These are phyloP conservation scores for Cladophialophora immunda DNA, from an alignment of 2,329 filamentous ascomycete genomes.

Conservation along the genomic window DNA sequence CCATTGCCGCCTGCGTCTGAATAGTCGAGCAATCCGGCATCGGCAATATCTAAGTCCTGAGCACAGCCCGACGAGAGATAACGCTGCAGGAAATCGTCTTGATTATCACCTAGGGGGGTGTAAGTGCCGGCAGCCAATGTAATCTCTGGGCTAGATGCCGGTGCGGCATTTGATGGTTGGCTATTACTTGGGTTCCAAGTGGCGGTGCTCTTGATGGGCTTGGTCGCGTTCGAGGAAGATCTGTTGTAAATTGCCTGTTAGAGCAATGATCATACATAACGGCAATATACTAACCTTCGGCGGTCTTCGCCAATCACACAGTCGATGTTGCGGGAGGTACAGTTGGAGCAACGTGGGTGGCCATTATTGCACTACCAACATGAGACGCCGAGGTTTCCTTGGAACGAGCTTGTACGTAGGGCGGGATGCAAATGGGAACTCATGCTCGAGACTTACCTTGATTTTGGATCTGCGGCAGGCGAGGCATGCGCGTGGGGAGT, in stretches of 20 bases:
- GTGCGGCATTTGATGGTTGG: not conserved
- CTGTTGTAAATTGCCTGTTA: not conserved
- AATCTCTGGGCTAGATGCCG: not conserved
- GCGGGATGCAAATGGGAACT: constrained; percentile 1
- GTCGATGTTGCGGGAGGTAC: constrained; percentile 17
- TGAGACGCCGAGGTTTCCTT: not conserved
- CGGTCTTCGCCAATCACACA: constrained; percentile 22
- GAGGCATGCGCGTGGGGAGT: constrained; percentile 9
- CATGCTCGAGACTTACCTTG: constrained; percentile 5
- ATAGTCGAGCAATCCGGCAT: not conserved
- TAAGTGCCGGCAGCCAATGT: not conserved
- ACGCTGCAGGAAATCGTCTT: constrained; percentile 9
- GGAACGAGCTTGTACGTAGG: not conserved
- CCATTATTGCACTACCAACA: constrained; percentile 17
- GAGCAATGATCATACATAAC: not conserved
- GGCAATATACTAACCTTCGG: constrained; percentile 3
- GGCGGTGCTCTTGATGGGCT: not conserved
- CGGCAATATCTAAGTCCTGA: constrained; percentile 5
- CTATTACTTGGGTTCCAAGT: not conserved
- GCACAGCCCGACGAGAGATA: constrained; percentile 2
- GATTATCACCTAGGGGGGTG: not conserved
- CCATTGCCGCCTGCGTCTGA: not conserved
- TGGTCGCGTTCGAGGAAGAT: not conserved
- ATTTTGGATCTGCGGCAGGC: constrained; percentile 11
- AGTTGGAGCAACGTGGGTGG: constrained; percentile 22